Evolutionary conservation across 2,329 filamentous ascomycete genomes (phyloP).

Genomic region (Pseudogymnoascus sp.): DNA sequence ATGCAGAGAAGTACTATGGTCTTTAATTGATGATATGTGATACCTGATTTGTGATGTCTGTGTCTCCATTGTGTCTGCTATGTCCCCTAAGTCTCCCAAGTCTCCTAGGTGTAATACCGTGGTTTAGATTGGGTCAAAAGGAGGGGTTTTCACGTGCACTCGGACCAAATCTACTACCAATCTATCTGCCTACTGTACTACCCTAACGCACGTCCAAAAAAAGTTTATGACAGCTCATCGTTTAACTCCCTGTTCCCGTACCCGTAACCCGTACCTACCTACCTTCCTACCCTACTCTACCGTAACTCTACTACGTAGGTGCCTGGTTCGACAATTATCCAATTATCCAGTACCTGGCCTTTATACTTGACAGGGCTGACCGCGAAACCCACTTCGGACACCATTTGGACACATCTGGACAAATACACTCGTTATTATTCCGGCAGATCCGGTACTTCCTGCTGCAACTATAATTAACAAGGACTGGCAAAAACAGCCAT

Average conservation of each 20-base stretch:
- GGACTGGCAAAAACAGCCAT: slow-evolving; percentile 1
- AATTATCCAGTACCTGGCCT: slow-evolving; percentile 5
- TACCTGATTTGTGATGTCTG: background rate
- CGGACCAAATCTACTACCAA: background rate
- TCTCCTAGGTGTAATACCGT: background rate
- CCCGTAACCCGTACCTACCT: slow-evolving; percentile 7
- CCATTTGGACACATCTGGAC: background rate
- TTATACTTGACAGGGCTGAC: background rate
- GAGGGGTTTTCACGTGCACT: slow-evolving; percentile 4
- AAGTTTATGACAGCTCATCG: slow-evolving; percentile 6
- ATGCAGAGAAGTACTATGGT: slow-evolving; percentile 7
- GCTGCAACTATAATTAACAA: slow-evolving; percentile 8
- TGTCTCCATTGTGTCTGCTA: background rate
- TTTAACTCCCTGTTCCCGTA: slow-evolving; percentile 3
- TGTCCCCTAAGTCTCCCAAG: background rate
- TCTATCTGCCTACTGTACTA: background rate
- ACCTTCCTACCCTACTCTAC: slow-evolving; percentile 1
- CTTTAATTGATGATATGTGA: background rate
- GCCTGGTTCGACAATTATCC: background rate
- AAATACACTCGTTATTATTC: slow-evolving; percentile 5
- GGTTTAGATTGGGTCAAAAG: background rate
- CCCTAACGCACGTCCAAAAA: background rate
- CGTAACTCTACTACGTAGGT: background rate
- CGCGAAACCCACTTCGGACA: background rate
- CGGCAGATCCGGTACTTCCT: slow-evolving; percentile 5